Base-by-base conservation (phyloP, 2,329 filamentous ascomycete genomes). In the Pyricularia sp. region DNA sequence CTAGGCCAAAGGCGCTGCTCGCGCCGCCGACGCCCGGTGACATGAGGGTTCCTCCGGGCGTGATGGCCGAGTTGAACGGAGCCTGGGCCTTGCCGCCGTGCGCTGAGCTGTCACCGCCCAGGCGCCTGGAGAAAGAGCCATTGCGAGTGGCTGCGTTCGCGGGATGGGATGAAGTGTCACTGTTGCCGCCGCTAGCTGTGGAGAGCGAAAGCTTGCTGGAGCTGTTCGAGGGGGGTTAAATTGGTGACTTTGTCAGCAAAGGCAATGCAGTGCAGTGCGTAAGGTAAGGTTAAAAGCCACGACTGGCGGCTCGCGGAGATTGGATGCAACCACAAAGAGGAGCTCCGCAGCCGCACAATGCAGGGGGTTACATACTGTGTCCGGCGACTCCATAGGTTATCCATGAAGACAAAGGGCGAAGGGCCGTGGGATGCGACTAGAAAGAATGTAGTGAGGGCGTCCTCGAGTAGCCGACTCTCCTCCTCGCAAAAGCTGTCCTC, bases 161-260 rank as follows among this genome's bases (percentile, higher is more conserved):
- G 70, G 78, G 78, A 68, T 80, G 79, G 77, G 82, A 78, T 78
- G 84, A 77, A 73, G 78, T 77, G 73, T 86, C 83, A 78, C 80
- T 82, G 67, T 78, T 76, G 73, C 77, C 78, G 70, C 80, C 75
- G 75, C 85, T 82, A 74, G 84, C 81, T 78, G 92, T 96, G 75
- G 93, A 90, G 72, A 98, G 86, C 74, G 93, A 97, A 81, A 97
- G 91, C 84, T 97, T 98, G 86, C 88, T 92, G 81, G 88, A 87
- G 84, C 91, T 95, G 77, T 67, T 69, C 69, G 50, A 55, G 33
- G 58, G 58, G 33, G 11, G 33, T 11, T 20, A 31, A n/a, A 12
- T 42, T 31, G 12, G 12, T 23, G 10, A 11, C 25, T 4, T 12
- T n/a, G 65, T 66, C 25, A 66, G 65, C 14, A 58, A 6, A 30